Evolutionary conservation across 2,329 filamentous ascomycete species (phyloP).

Genomic region (Nigrospora sphaerica): DNA sequence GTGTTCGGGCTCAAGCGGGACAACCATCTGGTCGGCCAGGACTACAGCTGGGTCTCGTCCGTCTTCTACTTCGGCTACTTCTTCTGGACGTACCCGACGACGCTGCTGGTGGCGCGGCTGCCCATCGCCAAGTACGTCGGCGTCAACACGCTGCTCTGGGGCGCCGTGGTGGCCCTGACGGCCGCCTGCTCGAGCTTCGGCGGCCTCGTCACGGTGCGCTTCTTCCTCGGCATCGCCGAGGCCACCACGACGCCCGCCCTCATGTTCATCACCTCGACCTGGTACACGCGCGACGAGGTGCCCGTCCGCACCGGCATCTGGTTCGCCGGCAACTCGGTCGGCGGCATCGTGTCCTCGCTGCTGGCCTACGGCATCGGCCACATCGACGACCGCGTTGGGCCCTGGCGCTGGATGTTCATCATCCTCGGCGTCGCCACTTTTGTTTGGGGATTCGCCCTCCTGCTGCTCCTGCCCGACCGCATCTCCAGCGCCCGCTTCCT

Average conservation of each 20-base stretch:
- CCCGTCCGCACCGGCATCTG: conserved; percentile 47
- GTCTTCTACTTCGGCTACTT: conserved; percentile 45
- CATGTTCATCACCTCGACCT: conserved; percentile 48
- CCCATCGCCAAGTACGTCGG: conserved; percentile 40
- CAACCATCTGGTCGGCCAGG: conserved; percentile 30
- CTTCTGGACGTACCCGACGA: conserved; percentile 41
- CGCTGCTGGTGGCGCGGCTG: conserved; percentile 37
- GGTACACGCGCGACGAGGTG: conserved; percentile 51
- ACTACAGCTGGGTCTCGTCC: conserved; percentile 38
- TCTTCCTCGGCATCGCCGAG: conserved; percentile 48
- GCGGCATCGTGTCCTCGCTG: conserved; percentile 39
- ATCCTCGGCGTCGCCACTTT: conserved; percentile 44
- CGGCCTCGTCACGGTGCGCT: conserved; percentile 41
- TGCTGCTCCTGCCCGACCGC: conserved; percentile 41
- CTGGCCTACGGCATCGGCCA: conserved; percentile 51
- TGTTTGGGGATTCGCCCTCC: conserved; percentile 41
- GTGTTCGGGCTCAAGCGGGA: conserved; percentile 49
- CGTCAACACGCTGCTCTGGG: conserved; percentile 43
- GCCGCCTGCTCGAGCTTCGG: conserved; percentile 39
- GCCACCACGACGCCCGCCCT: conserved; percentile 47
- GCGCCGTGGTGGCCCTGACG: conserved; percentile 34
- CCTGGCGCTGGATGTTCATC: conserved; percentile 54
- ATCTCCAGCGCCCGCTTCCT: conserved; percentile 53
- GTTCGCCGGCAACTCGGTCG: conserved; percentile 45
- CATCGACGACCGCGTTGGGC: conserved; percentile 33